Conservation (phyloP, 441 rosid genomes). For the Gossypium schwendimanii region DNA sequence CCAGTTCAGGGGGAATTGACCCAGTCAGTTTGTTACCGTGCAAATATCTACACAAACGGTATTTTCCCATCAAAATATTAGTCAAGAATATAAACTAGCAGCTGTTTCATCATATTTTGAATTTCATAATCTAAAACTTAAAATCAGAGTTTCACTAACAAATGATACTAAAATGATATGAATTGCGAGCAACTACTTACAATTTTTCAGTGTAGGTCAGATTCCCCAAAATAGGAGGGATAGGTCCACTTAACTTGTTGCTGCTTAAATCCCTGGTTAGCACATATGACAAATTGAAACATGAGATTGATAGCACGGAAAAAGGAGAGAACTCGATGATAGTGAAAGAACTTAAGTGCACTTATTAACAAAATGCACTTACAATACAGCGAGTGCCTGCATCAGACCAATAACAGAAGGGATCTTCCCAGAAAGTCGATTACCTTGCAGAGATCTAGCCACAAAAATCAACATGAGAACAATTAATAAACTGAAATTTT, state of each 20-base stretch:
- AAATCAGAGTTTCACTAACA: not conserved
- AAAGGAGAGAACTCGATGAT: not conserved
- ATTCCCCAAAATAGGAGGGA: conserved; percentile 84
- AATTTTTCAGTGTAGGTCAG: conserved; percentile 80
- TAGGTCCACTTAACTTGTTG: conserved; percentile 68
- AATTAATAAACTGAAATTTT: not conserved
- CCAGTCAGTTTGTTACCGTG: conserved; percentile 79
- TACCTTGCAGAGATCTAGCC: conserved; percentile 84
- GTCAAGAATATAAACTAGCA: not conserved
- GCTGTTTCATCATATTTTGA: not conserved
- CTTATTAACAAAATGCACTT: conserved; percentile 27
- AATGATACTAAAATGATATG: not conserved
- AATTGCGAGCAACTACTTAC: conserved; percentile 32
- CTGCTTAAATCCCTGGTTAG: conserved; percentile 74
- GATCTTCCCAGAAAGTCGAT: conserved; percentile 64
- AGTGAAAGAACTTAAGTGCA: not conserved
- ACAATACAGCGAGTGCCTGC: conserved; percentile 98
- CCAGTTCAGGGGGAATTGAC: conserved; percentile 81
- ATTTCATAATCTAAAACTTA: not conserved
- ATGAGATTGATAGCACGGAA: not conserved
- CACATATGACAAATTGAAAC: not conserved
- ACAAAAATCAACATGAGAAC: conserved; percentile 10
- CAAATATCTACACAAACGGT: conserved; percentile 47
- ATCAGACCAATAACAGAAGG: conserved; percentile 89
- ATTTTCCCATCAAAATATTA: not conserved